Evolutionary conservation across 2,329 filamentous ascomycete species (phyloP).

Genomic region (Diaporthe batatas): DNA sequence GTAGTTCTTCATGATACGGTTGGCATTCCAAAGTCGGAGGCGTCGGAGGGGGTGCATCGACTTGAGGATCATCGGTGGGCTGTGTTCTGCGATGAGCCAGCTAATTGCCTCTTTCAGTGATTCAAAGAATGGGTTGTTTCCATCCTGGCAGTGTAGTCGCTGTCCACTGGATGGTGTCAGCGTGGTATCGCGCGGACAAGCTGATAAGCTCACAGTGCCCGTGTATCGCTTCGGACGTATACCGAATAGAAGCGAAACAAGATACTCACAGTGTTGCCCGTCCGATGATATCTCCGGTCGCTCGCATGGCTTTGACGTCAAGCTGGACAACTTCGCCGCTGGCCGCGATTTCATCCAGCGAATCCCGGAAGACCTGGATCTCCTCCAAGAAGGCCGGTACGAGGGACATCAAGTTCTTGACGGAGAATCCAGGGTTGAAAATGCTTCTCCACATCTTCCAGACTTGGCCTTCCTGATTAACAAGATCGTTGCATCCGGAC

Average conservation of each 20-base stretch:
- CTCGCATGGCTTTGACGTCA: constrained; percentile 30
- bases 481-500: constrained; percentile 50
- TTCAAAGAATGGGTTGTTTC: constrained; percentile 37
- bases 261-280: constrained; percentile 49
- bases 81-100: constrained; percentile 40
- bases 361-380: constrained; percentile 39
- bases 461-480: constrained; percentile 53
- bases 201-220: too few relatives aligned
- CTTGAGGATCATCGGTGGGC: constrained; percentile 34
- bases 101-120: constrained; percentile 41
- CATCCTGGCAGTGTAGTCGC: constrained; percentile 42
- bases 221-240: too few relatives aligned
- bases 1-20: constrained; percentile 47
- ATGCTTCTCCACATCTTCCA: constrained; percentile 54
- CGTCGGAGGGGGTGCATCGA: constrained; percentile 42
- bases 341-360: constrained; percentile 12
- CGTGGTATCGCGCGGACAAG: too few relatives aligned
- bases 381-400: constrained; percentile 46
- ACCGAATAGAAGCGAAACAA: too few relatives aligned
- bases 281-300: constrained; percentile 46
- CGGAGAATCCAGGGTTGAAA: constrained; percentile 57
- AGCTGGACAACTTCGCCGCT: constrained; percentile 28
- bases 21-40: constrained; percentile 47
- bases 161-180: constrained; percentile 34
- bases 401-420: constrained; percentile 52